Conservation (phyloP, 192 early-diverging fungal species). For the Phycomyces nitens region DNA sequence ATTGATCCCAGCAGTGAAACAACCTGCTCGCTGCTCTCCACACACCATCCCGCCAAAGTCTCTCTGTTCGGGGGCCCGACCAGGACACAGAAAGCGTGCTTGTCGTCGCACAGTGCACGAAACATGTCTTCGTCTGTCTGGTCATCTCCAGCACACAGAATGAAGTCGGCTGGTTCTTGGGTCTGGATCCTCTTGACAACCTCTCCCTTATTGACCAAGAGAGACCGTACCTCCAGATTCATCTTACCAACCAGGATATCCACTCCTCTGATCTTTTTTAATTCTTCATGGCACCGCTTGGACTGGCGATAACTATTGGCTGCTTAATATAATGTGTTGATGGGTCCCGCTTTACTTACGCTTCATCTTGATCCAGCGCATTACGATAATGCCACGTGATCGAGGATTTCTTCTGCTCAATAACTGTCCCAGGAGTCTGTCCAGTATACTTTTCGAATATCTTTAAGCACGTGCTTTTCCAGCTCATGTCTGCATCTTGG, state of each 20-base stretch:
- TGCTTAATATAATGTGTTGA: constrained; percentile 88
- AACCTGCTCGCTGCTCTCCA: constrained; percentile 65
- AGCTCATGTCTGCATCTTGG: constrained; percentile 70
- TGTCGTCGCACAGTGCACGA: constrained; percentile 48
- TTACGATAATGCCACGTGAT: constrained; percentile 97
- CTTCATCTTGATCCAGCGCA: constrained; percentile 16
- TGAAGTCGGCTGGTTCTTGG: constrained; percentile 73
- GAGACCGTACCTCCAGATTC: constrained; percentile 92
- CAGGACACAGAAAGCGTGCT: constrained; percentile 57
- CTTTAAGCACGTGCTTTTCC: constrained; percentile 86
- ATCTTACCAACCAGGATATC: constrained; percentile 96
- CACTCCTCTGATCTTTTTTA: constrained; percentile 52
- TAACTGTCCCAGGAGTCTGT: constrained; percentile 84
- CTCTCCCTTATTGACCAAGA: constrained; percentile 92
- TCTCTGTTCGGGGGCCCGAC: constrained; percentile 83
- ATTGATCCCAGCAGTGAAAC: constrained; percentile 40
- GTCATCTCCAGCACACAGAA: constrained; percentile 94
- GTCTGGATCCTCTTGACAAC: constrained; percentile 83
- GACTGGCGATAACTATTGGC: constrained; percentile 15
- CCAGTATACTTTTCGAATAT: constrained; percentile 92
- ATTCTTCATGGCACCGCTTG: constrained; percentile 15
- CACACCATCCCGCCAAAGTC: constrained; percentile 82
- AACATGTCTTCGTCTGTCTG: constrained; percentile 99
- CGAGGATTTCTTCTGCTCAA: constrained; percentile 89
- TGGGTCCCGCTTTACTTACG: constrained; percentile 27